phyloP scores from a whole-genome alignment of 2,329 filamentous ascomycete genomes.

The Neoarthrinium moseri region DNA sequence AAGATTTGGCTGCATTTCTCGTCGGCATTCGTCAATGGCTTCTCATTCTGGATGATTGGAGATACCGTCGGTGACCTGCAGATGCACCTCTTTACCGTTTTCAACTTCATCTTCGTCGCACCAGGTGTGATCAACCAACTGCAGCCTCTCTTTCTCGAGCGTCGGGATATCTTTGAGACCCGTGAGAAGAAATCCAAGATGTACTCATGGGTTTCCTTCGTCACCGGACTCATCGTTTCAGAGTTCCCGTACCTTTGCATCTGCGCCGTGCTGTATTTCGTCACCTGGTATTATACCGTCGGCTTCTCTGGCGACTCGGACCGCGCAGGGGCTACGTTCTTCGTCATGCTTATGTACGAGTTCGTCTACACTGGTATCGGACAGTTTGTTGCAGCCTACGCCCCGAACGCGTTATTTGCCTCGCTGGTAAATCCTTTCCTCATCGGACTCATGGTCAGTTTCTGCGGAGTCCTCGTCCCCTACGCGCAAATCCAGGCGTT shows the following conservation, averaged over 20 bases:
- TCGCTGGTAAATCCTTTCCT: slow-evolving; percentile 56
- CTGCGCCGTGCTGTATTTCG: slow-evolving; percentile 46
- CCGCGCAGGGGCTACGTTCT: slow-evolving; percentile 51
- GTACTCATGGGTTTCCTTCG: slow-evolving; percentile 60
- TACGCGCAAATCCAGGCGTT: slow-evolving; percentile 61
- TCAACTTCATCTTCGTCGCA: slow-evolving; percentile 63
- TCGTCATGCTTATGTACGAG: slow-evolving; percentile 59
- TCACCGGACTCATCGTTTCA: slow-evolving; percentile 48
- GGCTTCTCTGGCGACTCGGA: slow-evolving; percentile 43
- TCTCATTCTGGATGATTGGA: slow-evolving; percentile 61
- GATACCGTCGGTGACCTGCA: slow-evolving; percentile 49
- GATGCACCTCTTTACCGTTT: slow-evolving; percentile 56
- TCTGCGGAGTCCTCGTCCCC: slow-evolving; percentile 74
- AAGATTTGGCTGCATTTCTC: slow-evolving; percentile 57
- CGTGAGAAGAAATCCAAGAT: slow-evolving; percentile 62
- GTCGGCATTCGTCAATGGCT: slow-evolving; percentile 58
- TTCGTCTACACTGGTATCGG: slow-evolving; percentile 61
- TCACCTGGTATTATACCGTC: slow-evolving; percentile 59
- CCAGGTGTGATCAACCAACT: slow-evolving; percentile 58
- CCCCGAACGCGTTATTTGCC: slow-evolving; percentile 60
- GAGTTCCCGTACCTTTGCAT: slow-evolving; percentile 45
- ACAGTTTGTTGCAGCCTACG: slow-evolving; percentile 62
- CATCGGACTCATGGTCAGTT: slow-evolving; percentile 60
- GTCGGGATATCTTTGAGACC: slow-evolving; percentile 56
- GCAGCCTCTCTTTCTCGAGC: slow-evolving; percentile 57